A percentile compares a stretch with the other conserved stretches of the same genome.
phyloP scores from a whole-genome alignment of 1,139 yeast genomes.

The Scheffersomyces illinoinensis region DNA sequence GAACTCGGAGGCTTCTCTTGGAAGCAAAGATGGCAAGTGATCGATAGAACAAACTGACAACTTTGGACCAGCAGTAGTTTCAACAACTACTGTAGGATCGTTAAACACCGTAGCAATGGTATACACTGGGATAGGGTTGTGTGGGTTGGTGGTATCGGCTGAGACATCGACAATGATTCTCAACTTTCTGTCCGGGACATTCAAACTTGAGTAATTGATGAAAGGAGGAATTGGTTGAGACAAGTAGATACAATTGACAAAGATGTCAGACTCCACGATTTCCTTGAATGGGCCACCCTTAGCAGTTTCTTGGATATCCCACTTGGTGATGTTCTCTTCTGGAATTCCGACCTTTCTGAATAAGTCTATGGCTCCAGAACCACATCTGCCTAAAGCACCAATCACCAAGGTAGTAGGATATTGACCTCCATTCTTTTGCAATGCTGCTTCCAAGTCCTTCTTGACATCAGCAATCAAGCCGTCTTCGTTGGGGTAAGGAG shows the following conservation, averaged over 20 bases:
- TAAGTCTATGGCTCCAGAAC: conserved; percentile 93
- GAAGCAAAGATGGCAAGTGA: conserved; percentile 91
- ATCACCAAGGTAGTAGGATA: conserved; percentile 82
- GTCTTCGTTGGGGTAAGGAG: conserved; percentile 80
- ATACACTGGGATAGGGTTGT: conserved; percentile 95
- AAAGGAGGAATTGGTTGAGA: conserved; percentile 94
- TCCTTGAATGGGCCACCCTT: conserved; percentile 97
- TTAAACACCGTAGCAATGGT: conserved; percentile 84
- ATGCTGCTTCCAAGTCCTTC: conserved; percentile 58
- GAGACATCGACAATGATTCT: conserved; percentile 95
- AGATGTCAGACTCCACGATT: conserved; percentile 83
- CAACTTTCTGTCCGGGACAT: conserved; percentile 65
- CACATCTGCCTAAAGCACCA: conserved; percentile 99
- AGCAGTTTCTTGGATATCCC: conserved; percentile 98
- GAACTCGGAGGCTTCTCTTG: conserved; percentile 95
- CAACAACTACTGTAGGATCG: conserved; percentile 85
- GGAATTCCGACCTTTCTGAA: conserved; percentile 86
- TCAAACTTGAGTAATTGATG: conserved; percentile 67
- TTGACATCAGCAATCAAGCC: conserved; percentile 72
- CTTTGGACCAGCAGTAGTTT: conserved; percentile 77
- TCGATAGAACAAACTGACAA: conserved; percentile 94
- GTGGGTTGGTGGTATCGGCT: conserved; percentile 98
- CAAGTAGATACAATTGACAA: conserved; percentile 92
- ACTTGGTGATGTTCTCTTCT: conserved; percentile 75
- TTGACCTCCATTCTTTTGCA: conserved; percentile 58